Evolutionary conservation across 2,329 filamentous ascomycete genomes (phyloP).

Genomic region (Alternaria gansuensis): DNA sequence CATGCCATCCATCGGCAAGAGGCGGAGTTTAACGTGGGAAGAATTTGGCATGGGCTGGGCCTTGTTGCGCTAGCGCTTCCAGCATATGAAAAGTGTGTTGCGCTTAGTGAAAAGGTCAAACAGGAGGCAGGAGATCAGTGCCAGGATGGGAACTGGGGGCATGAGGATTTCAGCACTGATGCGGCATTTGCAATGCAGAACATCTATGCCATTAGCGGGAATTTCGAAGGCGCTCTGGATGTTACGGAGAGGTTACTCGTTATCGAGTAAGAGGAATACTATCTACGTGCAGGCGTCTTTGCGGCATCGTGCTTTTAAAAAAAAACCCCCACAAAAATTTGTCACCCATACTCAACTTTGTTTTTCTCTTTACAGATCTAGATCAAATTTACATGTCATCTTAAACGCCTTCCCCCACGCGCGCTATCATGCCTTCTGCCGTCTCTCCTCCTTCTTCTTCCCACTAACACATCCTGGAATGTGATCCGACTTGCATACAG

Average conservation of each 20-base stretch:
- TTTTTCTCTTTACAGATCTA: not conserved
- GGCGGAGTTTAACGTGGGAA: constrained; percentile 81
- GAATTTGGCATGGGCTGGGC: constrained; percentile 79
- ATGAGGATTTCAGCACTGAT: constrained; percentile 71
- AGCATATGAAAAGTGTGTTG: constrained; percentile 71
- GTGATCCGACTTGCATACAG: constrained; percentile 5
- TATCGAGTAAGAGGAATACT: constrained; percentile 42
- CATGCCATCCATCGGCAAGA: constrained; percentile 68
- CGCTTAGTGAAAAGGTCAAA: constrained; percentile 58
- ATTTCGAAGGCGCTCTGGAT: constrained; percentile 66
- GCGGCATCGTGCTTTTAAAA: too few relatives aligned
- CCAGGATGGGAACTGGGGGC: constrained; percentile 49
- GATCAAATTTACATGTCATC: not conserved
- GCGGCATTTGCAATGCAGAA: constrained; percentile 78
- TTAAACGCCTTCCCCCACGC: not conserved
- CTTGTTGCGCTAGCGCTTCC: constrained; percentile 75
- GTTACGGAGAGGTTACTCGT: constrained; percentile 67
- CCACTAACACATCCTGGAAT: constrained; percentile 1
- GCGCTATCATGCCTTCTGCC: not conserved
- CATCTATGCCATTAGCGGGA: constrained; percentile 71
- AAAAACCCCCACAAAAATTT: not conserved
- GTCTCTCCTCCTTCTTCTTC: not conserved
- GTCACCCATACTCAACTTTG: not conserved
- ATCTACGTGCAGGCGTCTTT: not conserved
- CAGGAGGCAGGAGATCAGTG: constrained; percentile 28